Percentiles rank a stretch among this genome's conserved stretches.
Conservation (phyloP, 2,329 filamentous ascomycete genomes). For the Paracoccidioides lutzii region DNA sequence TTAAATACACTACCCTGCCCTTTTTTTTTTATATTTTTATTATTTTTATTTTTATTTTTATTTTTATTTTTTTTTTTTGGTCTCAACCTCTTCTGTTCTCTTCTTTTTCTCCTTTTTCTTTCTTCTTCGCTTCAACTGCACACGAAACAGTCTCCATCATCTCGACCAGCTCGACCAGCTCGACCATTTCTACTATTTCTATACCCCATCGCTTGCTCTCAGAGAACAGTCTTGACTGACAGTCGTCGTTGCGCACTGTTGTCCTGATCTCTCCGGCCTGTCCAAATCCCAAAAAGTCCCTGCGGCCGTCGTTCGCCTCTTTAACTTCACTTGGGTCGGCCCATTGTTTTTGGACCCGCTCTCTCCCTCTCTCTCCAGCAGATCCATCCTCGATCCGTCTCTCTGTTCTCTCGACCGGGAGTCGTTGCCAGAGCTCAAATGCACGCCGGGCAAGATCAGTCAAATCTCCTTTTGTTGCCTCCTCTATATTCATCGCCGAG, state of each 20-base stretch:
- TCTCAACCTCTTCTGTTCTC: constrained; percentile 5
- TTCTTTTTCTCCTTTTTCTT: constrained; percentile 2
- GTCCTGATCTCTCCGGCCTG: neutral
- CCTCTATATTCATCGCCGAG: constrained; percentile 30
- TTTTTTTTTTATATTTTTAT: too few species aligned
- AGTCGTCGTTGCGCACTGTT: neutral
- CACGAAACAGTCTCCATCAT: constrained; percentile 6
- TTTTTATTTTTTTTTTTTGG: neutral
- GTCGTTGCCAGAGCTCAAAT: constrained; percentile 29
- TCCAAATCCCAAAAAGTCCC: neutral
- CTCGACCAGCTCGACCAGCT: constrained; percentile 5
- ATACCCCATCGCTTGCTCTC: neutral
- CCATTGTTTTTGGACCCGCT: neutral
- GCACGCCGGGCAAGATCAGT: constrained; percentile 28
- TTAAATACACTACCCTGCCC: constrained; percentile 1
- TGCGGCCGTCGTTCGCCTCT: neutral
- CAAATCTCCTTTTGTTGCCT: constrained; percentile 28
- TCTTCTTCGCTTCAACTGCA: neutral
- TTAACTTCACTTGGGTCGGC: neutral
- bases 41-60: too few species aligned
- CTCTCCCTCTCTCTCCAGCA: neutral
- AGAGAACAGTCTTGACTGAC: constrained; percentile 2
- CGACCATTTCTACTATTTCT: neutral
- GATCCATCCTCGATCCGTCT: neutral
- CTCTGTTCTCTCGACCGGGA: constrained; percentile 1